phyloP scores from a whole-genome alignment of 257 asterid genomes.

The Coffea eugenioides region DNA sequence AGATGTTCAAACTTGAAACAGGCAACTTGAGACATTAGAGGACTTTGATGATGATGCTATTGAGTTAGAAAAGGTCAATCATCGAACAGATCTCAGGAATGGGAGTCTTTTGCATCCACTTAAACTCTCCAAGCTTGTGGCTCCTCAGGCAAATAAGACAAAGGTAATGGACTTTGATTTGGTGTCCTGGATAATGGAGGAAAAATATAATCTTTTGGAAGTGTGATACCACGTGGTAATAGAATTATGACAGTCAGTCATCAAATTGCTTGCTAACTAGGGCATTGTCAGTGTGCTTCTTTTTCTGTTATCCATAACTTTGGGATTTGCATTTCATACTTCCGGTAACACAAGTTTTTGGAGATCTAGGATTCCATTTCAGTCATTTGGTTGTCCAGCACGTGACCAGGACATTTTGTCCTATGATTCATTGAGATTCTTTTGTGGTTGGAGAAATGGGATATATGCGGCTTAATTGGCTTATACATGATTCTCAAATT shows the following conservation, averaged over 20 bases:
- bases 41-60: slow-evolving; percentile 85
- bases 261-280: not conserved
- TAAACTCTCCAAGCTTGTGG: slow-evolving; percentile 41
- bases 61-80: slow-evolving; percentile 38
- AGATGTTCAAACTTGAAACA: slow-evolving; percentile 27
- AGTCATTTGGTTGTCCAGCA: not conserved
- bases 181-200: not conserved
- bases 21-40: slow-evolving; percentile 78
- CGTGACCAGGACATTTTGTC: not conserved
- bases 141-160: slow-evolving; percentile 35
- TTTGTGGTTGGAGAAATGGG: not conserved
- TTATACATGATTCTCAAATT: not conserved
- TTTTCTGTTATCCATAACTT: not conserved
- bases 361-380: not conserved
- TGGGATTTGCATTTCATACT: not conserved
- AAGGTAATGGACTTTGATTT: slow-evolving; percentile 20
- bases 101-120: slow-evolving; percentile 32
- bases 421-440: no score
- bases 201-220: not conserved
- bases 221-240: not conserved
- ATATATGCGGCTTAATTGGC: not conserved
- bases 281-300: not conserved
- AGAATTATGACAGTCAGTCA: no score
- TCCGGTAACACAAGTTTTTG: not conserved
- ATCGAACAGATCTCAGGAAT: slow-evolving; percentile 27